Evolutionary conservation across 495 filamentous ascomycete species (phyloP), one percentile per base, ranked within the genome.

Genomic region (Aspergillus heteromorphus): DNA sequence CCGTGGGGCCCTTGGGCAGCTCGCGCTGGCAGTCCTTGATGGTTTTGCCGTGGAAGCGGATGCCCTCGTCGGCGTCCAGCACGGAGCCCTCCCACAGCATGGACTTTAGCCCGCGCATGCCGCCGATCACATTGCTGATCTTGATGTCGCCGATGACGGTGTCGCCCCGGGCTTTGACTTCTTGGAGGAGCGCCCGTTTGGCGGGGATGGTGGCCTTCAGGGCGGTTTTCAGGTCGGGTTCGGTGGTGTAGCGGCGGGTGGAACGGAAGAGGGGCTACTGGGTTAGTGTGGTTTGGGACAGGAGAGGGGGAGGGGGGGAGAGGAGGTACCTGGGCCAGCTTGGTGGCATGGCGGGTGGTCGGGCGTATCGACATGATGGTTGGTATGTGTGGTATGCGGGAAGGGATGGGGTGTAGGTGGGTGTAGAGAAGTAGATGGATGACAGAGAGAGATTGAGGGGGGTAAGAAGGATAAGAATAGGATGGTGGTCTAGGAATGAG

Each of bases 1-100:
- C 93, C 2, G 87, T 83, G 51, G 82, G 88, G 49, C 92, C 93
- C 77, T 96, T 97, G 62, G 93, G 93, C 7, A 98, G 83, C 66
- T 95, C 84, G 53, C 83, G 81, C 65, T 96, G 92, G 80, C 93
- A 98, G 66, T 98, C 93, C 76, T 93, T 95, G 79, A 98, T 98
- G 45, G 91, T 97, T 62, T 86, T 85, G 63, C 95, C 95, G 69
- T 97, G 93, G 81, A 98, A 98, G 47, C 93, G 89, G 66, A 98
- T 98, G 30, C 93, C 93, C 75, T 98, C 93, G 65, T 97, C 84
- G 50, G 93, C 84, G 68, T 97, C 95, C 27, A 98, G 87, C 7
- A 98, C 93, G 11, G 91, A 96, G 21, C 95, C 93, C 73, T 98
- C 93, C 93, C 93, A 98, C 48, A 98, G 79, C 91, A 98, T 97